These are phyloP conservation scores for Oryza coarctata DNA, from an alignment of 176 grass and related monocot species.

Conservation along the genomic window DNA sequence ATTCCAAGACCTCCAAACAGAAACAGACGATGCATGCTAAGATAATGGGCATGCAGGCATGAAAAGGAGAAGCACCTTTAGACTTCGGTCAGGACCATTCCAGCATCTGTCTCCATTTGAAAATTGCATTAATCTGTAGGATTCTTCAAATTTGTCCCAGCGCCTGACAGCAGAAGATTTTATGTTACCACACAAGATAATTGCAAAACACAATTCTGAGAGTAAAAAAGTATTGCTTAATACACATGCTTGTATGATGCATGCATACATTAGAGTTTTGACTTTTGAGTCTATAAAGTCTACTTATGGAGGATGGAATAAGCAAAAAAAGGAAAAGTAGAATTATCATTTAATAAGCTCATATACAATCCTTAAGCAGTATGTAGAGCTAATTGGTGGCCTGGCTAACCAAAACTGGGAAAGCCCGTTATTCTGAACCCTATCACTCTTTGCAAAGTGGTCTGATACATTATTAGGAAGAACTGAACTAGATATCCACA, in stretches of 20 bases:
- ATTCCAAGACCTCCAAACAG: neutral
- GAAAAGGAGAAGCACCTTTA: slow-evolving; percentile 56
- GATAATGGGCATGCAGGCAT: neutral
- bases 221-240: neutral
- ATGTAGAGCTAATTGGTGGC: neutral
- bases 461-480: neutral
- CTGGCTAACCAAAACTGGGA: neutral
- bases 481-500: neutral
- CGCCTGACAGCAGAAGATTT: slow-evolving; percentile 51
- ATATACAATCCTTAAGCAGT: neutral
- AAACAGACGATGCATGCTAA: neutral
- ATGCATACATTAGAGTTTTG: neutral
- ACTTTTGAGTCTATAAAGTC: neutral
- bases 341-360: neutral
- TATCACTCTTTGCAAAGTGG: slow-evolving; percentile 11
- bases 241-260: neutral
- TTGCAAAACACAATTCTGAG: neutral
- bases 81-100: slow-evolving; percentile 93
- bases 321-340: neutral
- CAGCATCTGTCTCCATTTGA: slow-evolving; percentile 88
- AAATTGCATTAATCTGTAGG: slow-evolving; percentile 79
- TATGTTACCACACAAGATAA: neutral
- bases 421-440: slow-evolving; percentile 1
- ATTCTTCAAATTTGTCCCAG: slow-evolving; percentile 98
- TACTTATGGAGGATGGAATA: neutral